These are phyloP conservation scores for Colletotrichum camelliae DNA, from an alignment of 2,329 filamentous ascomycete genomes.

Conservation along the genomic window DNA sequence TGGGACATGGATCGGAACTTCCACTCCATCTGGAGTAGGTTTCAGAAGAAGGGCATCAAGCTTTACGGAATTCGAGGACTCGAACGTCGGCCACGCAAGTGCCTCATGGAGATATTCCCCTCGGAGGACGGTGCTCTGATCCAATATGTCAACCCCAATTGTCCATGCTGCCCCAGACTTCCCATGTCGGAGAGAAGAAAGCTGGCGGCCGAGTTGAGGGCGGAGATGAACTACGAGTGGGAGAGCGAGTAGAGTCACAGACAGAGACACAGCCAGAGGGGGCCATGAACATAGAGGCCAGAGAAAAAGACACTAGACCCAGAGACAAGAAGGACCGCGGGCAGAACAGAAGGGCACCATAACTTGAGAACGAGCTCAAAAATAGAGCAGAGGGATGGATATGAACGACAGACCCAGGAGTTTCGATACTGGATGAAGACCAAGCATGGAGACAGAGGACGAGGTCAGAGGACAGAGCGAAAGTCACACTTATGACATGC, in stretches of 20 bases:
- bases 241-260: neutral
- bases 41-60: neutral
- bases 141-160: neutral
- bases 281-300: accelerated
- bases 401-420: neutral
- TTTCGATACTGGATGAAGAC: neutral
- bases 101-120: neutral
- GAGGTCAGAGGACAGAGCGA: neutral
- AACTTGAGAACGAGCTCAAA: neutral
- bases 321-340: no score
- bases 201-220: accelerated
- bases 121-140: neutral
- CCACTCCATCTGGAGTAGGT: neutral
- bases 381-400: neutral
- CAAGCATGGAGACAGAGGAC: neutral
- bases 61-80: neutral
- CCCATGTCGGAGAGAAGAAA: neutral
- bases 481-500: neutral
- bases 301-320: no score
- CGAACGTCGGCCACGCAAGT: neutral
- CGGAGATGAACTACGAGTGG: neutral
- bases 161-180: accelerated
- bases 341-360: no score
- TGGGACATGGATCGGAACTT: neutral
- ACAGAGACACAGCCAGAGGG: neutral